phyloP scores from a whole-genome alignment of 164 flowering plant species.

The Annona cherimola region DNA sequence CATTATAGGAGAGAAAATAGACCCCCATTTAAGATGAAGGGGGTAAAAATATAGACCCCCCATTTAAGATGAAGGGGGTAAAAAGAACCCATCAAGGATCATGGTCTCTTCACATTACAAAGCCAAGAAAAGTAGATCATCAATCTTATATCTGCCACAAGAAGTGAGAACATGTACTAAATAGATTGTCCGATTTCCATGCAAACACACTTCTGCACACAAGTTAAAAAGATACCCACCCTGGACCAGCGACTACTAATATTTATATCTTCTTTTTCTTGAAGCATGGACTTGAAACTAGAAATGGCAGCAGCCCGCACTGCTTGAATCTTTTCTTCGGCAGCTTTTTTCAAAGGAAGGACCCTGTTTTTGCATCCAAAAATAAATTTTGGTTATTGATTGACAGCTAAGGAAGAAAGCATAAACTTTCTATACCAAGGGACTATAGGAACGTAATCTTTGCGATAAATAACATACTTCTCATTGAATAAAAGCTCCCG shows the following conservation, averaged over 20 bases:
- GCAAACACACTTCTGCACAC: background rate
- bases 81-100: background rate
- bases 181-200: background rate
- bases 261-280: conserved; percentile 61
- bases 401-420: background rate
- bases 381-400: background rate
- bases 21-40: too few species aligned
- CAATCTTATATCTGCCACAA: background rate
- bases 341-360: conserved; percentile 67
- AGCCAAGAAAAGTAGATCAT: background rate
- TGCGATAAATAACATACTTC: conserved; percentile 41
- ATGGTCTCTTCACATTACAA: background rate
- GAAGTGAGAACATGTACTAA: background rate
- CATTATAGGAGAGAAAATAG: too few species aligned
- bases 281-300: conserved; percentile 83
- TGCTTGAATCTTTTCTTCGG: conserved; percentile 72
- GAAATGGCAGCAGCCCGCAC: conserved; percentile 60
- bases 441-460: background rate
- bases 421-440: background rate
- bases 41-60: too few species aligned
- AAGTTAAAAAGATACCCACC: conserved; percentile 37
- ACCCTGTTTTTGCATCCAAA: conserved; percentile 42
- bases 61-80: too few species aligned
- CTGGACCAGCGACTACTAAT: conserved; percentile 82
- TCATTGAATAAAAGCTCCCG: conserved; percentile 75